These are phyloP conservation scores for Colletotrichum cordylinicola DNA, from an alignment of 2,329 filamentous ascomycete species.

Conservation along the genomic window DNA sequence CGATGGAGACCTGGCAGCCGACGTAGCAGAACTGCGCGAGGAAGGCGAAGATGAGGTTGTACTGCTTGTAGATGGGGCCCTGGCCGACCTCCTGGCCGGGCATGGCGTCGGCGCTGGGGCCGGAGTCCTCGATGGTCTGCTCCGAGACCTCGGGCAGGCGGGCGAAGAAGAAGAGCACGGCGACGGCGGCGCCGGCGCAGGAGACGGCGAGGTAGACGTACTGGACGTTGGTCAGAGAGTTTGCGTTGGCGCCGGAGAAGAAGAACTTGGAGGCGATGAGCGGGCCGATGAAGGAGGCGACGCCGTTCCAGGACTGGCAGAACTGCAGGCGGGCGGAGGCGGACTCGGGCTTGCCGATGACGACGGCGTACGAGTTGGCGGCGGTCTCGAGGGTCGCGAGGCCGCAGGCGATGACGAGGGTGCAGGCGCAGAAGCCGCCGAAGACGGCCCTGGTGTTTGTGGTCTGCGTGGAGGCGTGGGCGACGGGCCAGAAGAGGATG, in stretches of 20 bases:
- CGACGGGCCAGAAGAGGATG: slow-evolving; percentile 55
- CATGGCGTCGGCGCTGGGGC: slow-evolving; percentile 29
- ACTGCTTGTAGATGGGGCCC: slow-evolving; percentile 72
- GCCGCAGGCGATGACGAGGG: slow-evolving; percentile 78
- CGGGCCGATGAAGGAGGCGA: slow-evolving; percentile 67
- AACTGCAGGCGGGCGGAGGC: slow-evolving; percentile 59
- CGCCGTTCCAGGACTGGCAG: slow-evolving; percentile 58
- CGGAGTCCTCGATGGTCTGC: slow-evolving; percentile 37
- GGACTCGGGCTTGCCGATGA: slow-evolving; percentile 59
- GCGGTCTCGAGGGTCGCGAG: slow-evolving; percentile 78
- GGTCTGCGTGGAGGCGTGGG: slow-evolving; percentile 55
- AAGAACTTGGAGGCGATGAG: slow-evolving; percentile 77
- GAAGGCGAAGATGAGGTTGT: slow-evolving; percentile 79
- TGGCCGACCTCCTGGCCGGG: slow-evolving; percentile 54
- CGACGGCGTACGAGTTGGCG: slow-evolving; percentile 69
- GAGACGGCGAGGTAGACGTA: slow-evolving; percentile 80
- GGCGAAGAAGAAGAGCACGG: slow-evolving; percentile 69
- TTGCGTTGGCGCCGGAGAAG: slow-evolving; percentile 60
- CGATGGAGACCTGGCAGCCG: slow-evolving; percentile 72
- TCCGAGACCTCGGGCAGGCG: slow-evolving; percentile 74
- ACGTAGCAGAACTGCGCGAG: slow-evolving; percentile 81
- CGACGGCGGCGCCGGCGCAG: slow-evolving; percentile 71
- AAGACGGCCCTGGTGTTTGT: slow-evolving; percentile 53
- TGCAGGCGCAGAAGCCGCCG: slow-evolving; percentile 73
- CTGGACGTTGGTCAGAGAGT: slow-evolving; percentile 70